A percentile compares a stretch with the other conserved stretches of the same genome.
Evolutionary conservation across 306 rosid species (phyloP).

Genomic region (Dryas alaskensis): DNA sequence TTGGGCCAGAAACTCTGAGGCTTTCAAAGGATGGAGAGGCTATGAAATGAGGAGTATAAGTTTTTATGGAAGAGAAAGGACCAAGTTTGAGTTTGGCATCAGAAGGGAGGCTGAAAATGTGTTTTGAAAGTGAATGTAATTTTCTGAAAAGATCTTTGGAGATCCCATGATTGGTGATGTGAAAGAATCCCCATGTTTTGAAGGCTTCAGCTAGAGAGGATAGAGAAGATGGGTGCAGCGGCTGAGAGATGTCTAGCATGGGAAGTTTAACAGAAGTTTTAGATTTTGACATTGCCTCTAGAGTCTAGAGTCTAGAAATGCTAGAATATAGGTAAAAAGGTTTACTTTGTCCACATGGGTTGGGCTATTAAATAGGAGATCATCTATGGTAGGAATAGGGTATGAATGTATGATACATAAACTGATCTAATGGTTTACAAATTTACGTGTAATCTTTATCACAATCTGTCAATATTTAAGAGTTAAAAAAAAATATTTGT

Average conservation of each 20-base stretch:
- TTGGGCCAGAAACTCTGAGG: conserved; percentile 77
- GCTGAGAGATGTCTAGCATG: conserved; percentile 72
- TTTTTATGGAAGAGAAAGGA: conserved; percentile 69
- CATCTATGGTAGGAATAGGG: no score
- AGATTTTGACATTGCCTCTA: conserved; percentile 49
- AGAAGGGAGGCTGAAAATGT: conserved; percentile 66
- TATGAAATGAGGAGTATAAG: conserved; percentile 89
- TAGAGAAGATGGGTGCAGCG: conserved; percentile 52
- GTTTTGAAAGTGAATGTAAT: conserved; percentile 48
- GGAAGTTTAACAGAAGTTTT: conserved; percentile 64
- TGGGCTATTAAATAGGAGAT: conserved; percentile 34
- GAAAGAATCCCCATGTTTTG: conserved; percentile 91
- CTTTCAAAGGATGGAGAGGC: conserved; percentile 99
- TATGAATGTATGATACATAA: no score
- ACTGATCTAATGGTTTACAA: no score
- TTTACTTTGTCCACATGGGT: conserved; percentile 48
- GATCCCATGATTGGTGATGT: conserved; percentile 85
- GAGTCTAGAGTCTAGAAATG: conserved; percentile 4
- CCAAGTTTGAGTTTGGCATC: conserved; percentile 84
- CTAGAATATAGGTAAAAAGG: conserved; percentile 36
- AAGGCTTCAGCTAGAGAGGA: conserved; percentile 65
- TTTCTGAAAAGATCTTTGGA: conserved; percentile 66
- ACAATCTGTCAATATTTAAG: no score
- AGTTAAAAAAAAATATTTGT: no score
- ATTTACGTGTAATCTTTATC: no score